Conservation (phyloP, 257 asterid genomes). For the Nyctanthes arbortristis region DNA sequence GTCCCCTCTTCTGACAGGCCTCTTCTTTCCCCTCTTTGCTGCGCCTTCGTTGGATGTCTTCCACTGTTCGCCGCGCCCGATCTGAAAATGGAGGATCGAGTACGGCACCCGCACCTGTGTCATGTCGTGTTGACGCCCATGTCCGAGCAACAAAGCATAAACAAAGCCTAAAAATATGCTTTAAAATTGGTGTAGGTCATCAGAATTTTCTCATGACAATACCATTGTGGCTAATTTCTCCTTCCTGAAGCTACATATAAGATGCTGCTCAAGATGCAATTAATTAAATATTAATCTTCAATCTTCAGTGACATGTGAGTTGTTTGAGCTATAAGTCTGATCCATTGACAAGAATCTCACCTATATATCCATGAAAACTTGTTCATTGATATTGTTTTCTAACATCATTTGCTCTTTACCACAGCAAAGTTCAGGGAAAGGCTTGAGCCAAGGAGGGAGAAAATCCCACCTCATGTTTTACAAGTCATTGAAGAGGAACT, state of each 20-base stretch:
- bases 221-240: background rate
- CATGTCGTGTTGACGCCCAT: no score
- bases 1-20: no score
- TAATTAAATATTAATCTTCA: background rate
- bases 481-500: slow-evolving; percentile 98
- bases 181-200: background rate
- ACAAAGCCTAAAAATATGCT: background rate
- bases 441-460: slow-evolving; percentile 87
- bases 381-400: slow-evolving; percentile 5
- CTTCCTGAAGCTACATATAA: background rate
- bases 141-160: no score
- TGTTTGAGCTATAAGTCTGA: background rate
- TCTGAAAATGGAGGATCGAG: no score
- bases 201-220: background rate
- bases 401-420: slow-evolving; percentile 18
- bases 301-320: background rate
- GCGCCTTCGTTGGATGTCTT: no score
- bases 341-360: background rate
- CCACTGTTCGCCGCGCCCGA: no score
- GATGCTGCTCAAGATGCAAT: no score
- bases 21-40: no score
- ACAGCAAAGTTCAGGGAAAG: slow-evolving; percentile 95
- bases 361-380: background rate
- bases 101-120: no score
- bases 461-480: slow-evolving; percentile 86